Base-by-base conservation (phyloP, 345 rosid species). In the Pelargonium nanum region DNA sequence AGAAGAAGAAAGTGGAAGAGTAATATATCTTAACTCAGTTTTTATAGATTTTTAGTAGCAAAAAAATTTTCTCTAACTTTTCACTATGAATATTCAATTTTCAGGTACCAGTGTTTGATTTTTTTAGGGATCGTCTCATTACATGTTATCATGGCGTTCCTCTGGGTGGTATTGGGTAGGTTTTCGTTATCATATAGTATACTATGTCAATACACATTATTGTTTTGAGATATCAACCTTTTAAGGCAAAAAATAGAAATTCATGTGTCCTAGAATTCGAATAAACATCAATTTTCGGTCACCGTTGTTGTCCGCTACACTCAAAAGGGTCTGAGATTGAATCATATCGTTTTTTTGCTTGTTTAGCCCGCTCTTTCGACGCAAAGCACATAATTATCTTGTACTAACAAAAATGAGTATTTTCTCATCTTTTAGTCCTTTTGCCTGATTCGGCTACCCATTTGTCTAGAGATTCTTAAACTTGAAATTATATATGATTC, bases 131-230 rank as follows among this genome's bases (percentile, higher is more conserved):
- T 70, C 88, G 64, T 23, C 68, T 58, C 61, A 16, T 77, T 55
- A 76, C 86, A 1, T 75, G 86, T 70, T 85, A 79, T 68, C 91
- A 83, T 50, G 95, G 86, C 0, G 63, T 88, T 62, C 89, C 95
- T 63, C 56, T 88, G 66, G 95, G 95, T 0, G 89, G 91, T 20
- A 80, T 88, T 67, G 95, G 95, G 95, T 87, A 85, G 19, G 81
- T 71, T 23, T 32, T 52, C 21, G 22, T 57, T 17, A 9, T 52
- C 22, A 7, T 53, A 10, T 2, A 17, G 19, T 53, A 19, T 10
- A 19, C n/a, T 3, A 50, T 16, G 0, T 50, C 53, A 50, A 3
- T 50, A 50, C 19, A 16, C n/a, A 50, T 15, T 50, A 16, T 1
- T 0, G 16, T 50, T 50, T 50, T 2, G 4, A 16, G 53, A 50